Percentiles rank a stretch among this genome's conserved stretches.
These are phyloP conservation scores for Pseudognaphalium luteoalbum DNA, from an alignment of 129 eudicot species.

Conservation along the genomic window DNA sequence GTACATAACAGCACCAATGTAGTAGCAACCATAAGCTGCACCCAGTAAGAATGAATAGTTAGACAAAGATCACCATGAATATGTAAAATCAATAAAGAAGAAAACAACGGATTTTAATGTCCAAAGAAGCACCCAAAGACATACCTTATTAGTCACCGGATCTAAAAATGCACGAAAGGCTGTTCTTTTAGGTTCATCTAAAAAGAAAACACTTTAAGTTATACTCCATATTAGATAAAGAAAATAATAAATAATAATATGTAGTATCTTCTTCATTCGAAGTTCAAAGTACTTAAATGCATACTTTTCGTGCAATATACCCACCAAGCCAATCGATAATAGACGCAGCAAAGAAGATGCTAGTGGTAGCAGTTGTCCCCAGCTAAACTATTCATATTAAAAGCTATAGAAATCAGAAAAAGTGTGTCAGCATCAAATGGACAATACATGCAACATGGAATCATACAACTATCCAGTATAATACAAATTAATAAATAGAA, in stretches of 20 bases:
- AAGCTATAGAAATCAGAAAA: constrained; percentile 48
- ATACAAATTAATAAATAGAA: no score
- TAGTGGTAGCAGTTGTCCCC: constrained; percentile 79
- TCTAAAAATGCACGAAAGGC: constrained; percentile 97
- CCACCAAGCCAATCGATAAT: constrained; percentile 99
- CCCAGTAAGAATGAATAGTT: no score
- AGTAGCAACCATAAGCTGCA: no score
- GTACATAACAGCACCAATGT: no score
- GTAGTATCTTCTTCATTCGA: neutral
- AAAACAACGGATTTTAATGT: neutral
- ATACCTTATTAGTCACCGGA: constrained; percentile 99
- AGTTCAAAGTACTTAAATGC: constrained; percentile 4
- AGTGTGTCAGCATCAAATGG: constrained; percentile 26
- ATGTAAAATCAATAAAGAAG: neutral
- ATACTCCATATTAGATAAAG: neutral
- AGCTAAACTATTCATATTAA: constrained; percentile 75
- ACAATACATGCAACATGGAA: constrained; percentile 4
- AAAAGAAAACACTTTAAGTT: constrained; percentile 11
- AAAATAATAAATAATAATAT: neutral
- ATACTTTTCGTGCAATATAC: constrained; percentile 86
- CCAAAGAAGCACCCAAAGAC: constrained; percentile 9
- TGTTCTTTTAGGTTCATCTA: constrained; percentile 86
- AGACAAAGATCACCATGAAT: constrained; percentile 62
- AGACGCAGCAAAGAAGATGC: constrained; percentile 89
- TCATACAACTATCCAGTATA: neutral